These are phyloP conservation scores for Blumeria hordei DNA, from an alignment of 2,329 filamentous ascomycete genomes.

Conservation along the genomic window DNA sequence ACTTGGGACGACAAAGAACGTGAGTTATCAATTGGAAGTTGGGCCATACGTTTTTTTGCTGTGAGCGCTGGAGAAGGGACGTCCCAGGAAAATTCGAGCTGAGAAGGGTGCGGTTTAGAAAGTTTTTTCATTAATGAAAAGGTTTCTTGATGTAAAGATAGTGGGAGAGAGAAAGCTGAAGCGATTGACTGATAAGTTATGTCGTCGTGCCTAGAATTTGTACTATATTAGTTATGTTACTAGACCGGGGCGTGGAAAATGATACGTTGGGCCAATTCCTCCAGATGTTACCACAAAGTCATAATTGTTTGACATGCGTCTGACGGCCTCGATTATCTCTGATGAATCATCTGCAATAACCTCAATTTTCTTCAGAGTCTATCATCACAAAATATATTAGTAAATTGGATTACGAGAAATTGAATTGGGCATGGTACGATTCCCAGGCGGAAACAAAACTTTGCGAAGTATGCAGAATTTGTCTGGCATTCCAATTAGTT, in stretches of 20 bases:
- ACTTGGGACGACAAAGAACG: slow-evolving; percentile 45
- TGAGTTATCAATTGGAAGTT: slow-evolving; percentile 51
- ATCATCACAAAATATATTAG: slow-evolving; percentile 3
- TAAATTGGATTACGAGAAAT: slow-evolving; percentile 14
- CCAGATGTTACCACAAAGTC: slow-evolving; percentile 92
- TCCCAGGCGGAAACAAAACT: slow-evolving; percentile 37
- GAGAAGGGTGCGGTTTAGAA: slow-evolving; percentile 45
- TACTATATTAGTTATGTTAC: slow-evolving; percentile 1
- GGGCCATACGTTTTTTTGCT: slow-evolving; percentile 77
- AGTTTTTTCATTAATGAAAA: slow-evolving; percentile 65
- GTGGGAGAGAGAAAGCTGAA: slow-evolving; percentile 56
- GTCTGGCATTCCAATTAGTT: slow-evolving; percentile 21
- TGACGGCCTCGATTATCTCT: slow-evolving; percentile 66
- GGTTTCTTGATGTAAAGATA: slow-evolving; percentile 55
- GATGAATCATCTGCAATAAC: slow-evolving; percentile 81
- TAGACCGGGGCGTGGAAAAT: neutral
- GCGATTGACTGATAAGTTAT: slow-evolving; percentile 92
- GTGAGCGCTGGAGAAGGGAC: slow-evolving; percentile 51
- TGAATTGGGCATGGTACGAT: slow-evolving; percentile 21
- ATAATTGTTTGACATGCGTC: slow-evolving; percentile 68
- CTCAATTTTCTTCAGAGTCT: slow-evolving; percentile 64
- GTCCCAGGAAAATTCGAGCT: slow-evolving; percentile 66
- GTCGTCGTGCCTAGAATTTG: slow-evolving; percentile 57
- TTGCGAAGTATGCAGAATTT: slow-evolving; percentile 38
- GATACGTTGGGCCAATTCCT: slow-evolving; percentile 78